Evolutionary conservation across 768 basidiomycete species (phyloP).

Genomic region (Crassisporium funariophilum): DNA sequence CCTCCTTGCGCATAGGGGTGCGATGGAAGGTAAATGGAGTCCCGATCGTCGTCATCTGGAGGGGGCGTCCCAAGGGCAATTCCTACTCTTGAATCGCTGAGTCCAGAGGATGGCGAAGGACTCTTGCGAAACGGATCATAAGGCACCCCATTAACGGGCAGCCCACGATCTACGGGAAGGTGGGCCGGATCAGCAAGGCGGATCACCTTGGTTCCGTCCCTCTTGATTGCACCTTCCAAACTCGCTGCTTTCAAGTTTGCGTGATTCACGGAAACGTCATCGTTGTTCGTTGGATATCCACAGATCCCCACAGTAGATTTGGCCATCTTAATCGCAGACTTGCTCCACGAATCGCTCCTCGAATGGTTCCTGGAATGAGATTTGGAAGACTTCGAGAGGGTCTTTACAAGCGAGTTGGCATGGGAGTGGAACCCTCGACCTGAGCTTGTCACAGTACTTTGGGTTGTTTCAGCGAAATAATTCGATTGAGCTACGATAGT

Average conservation of each 20-base stretch:
- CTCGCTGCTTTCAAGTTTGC: constrained; percentile 22
- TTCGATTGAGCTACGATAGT: constrained; percentile 31
- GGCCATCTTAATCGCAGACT: constrained; percentile 42
- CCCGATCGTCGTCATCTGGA: constrained; percentile 32
- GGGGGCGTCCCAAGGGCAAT: constrained; percentile 40
- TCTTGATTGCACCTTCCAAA: constrained; percentile 42
- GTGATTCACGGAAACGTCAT: not conserved
- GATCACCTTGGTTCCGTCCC: constrained; percentile 42
- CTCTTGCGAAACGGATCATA: constrained; percentile 10
- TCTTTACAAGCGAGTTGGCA: constrained; percentile 41
- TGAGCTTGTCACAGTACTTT: constrained; percentile 11
- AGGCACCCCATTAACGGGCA: constrained; percentile 4
- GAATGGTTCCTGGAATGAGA: constrained; percentile 42
- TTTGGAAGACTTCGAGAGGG: constrained; percentile 35
- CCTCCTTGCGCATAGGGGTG: constrained; percentile 56
- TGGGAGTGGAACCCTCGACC: constrained; percentile 33
- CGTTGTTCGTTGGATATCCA: not conserved
- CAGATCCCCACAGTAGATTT: constrained; percentile 32
- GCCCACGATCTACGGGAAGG: constrained; percentile 29
- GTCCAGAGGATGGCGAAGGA: constrained; percentile 26
- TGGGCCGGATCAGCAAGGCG: constrained; percentile 46
- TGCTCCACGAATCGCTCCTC: constrained; percentile 45
- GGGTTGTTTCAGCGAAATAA: too few relatives aligned
- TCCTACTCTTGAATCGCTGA: constrained; percentile 36
- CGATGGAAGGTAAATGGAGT: constrained; percentile 32